These are phyloP conservation scores for Colletotrichum simmondsii DNA, from an alignment of 2,329 filamentous ascomycete species.

Conservation along the genomic window DNA sequence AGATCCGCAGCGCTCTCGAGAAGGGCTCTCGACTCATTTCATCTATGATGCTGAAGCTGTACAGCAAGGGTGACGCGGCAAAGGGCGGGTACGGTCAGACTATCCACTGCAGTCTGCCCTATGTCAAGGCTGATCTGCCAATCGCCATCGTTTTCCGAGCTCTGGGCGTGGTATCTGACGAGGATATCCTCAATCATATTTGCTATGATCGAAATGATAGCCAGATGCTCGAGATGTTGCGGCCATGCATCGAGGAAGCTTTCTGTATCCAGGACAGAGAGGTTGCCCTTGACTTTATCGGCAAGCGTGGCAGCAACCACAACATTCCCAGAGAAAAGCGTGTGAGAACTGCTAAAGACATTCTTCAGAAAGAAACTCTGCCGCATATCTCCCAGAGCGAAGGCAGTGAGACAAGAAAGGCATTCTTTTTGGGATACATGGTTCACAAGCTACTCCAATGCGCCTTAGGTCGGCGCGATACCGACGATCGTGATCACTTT, in stretches of 20 bases:
- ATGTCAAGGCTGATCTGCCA: slow-evolving; percentile 92
- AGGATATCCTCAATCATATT: slow-evolving; percentile 98
- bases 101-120: slow-evolving; percentile 90
- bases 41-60: slow-evolving; percentile 90
- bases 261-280: slow-evolving; percentile 97
- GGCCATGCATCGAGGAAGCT: slow-evolving; percentile 96
- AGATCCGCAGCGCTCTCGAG: slow-evolving; percentile 95
- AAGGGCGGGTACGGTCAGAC: slow-evolving; percentile 86
- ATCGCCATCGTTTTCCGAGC: slow-evolving; percentile 97
- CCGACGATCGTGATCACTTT: slow-evolving; percentile 98
- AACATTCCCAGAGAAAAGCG: slow-evolving; percentile 79
- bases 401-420: slow-evolving; percentile 94
- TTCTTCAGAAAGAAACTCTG: slow-evolving; percentile 95
- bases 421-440: slow-evolving; percentile 99
- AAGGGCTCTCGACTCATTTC: slow-evolving; percentile 96
- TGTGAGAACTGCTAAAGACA: slow-evolving; percentile 90
- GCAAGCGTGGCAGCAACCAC: slow-evolving; percentile 83
- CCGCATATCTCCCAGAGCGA: slow-evolving; percentile 97
- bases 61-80: slow-evolving; percentile 83
- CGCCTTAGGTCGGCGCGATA: slow-evolving; percentile 90
- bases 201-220: slow-evolving; percentile 96
- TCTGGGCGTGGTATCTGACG: slow-evolving; percentile 93
- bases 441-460: slow-evolving; percentile 95
- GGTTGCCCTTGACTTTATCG: slow-evolving; percentile 94
- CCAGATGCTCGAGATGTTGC: slow-evolving; percentile 97